A percentile compares a stretch with the other conserved stretches of the same genome.
phyloP scores from a whole-genome alignment of 2,329 filamentous ascomycete genomes.

The Cyphellophora europaea region DNA sequence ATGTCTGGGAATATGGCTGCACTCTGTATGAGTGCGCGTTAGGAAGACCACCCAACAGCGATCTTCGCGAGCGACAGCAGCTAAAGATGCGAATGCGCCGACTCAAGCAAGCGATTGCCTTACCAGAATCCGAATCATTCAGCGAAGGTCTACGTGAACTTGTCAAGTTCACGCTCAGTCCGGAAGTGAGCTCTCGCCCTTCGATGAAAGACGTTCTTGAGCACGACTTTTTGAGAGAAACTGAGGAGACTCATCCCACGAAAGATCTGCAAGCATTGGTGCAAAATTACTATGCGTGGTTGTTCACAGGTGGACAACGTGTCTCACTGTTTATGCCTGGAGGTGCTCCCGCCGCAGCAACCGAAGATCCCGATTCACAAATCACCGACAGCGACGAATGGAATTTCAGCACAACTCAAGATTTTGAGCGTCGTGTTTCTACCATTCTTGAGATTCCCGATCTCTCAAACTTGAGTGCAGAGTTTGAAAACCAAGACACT shows the following conservation, averaged over 20 bases:
- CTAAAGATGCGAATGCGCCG: constrained; percentile 31
- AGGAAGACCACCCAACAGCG: constrained; percentile 39
- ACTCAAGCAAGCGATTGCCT: constrained; percentile 31
- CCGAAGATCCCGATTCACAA: constrained; percentile 29
- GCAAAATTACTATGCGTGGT: constrained; percentile 39
- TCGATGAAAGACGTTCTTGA: constrained; percentile 36
- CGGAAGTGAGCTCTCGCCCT: constrained; percentile 34
- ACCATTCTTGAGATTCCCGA: constrained; percentile 27
- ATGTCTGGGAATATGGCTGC: constrained; percentile 43
- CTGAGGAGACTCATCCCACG: constrained; percentile 35
- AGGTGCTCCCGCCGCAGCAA: constrained; percentile 48
- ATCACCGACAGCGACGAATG: constrained; percentile 45
- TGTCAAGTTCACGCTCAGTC: constrained; percentile 33
- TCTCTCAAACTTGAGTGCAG: constrained; percentile 29
- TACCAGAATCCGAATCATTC: constrained; percentile 32
- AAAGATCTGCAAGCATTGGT: constrained; percentile 35
- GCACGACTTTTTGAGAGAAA: constrained; percentile 35
- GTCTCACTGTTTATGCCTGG: constrained; percentile 51
- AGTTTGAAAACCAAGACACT: constrained; percentile 31
- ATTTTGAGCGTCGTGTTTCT: constrained; percentile 46
- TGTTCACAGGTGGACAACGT: constrained; percentile 37
- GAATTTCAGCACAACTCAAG: constrained; percentile 57
- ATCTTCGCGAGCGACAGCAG: constrained; percentile 28
- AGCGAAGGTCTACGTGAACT: constrained; percentile 36
- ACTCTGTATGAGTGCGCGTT: constrained; percentile 41